Conservation (phyloP, 805 yeast genomes). For the Cyberlindnera americana region DNA sequence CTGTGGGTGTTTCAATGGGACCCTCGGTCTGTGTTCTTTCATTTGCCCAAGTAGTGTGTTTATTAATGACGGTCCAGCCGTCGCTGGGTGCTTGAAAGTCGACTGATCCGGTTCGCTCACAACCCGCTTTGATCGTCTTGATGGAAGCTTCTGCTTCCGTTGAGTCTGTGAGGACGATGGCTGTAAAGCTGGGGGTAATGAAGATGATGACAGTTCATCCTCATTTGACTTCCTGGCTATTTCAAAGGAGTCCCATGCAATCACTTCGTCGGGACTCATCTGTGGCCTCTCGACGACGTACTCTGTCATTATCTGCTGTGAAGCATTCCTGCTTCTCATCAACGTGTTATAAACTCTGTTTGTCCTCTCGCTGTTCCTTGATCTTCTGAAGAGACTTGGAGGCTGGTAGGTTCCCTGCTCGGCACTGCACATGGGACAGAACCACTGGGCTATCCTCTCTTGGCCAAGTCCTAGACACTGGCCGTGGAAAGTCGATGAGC, state of each 20-base stretch:
- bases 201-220: neutral
- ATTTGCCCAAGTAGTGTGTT: conserved; percentile 19
- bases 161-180: neutral
- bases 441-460: conserved; percentile 33
- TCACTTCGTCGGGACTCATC: conserved; percentile 22
- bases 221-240: conserved; percentile 12
- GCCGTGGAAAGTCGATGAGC: conserved; percentile 40
- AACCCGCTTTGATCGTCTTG: conserved; percentile 7
- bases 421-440: conserved; percentile 50
- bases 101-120: neutral
- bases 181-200: neutral
- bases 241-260: conserved; percentile 26
- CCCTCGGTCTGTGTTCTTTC: conserved; percentile 14
- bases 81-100: neutral
- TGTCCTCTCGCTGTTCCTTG: conserved; percentile 28
- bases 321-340: conserved; percentile 9
- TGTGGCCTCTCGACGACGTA: conserved; percentile 11
- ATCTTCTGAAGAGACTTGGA: conserved; percentile 23
- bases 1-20: neutral
- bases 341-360: conserved; percentile 25
- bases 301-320: conserved; percentile 6
- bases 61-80: conserved; percentile 16
- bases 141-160: conserved; percentile 23
- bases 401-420: conserved; percentile 31
- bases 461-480: conserved; percentile 35